phyloP scores from a whole-genome alignment of 1,139 yeast species.

The Hyphopichia pseudoburtonii region DNA sequence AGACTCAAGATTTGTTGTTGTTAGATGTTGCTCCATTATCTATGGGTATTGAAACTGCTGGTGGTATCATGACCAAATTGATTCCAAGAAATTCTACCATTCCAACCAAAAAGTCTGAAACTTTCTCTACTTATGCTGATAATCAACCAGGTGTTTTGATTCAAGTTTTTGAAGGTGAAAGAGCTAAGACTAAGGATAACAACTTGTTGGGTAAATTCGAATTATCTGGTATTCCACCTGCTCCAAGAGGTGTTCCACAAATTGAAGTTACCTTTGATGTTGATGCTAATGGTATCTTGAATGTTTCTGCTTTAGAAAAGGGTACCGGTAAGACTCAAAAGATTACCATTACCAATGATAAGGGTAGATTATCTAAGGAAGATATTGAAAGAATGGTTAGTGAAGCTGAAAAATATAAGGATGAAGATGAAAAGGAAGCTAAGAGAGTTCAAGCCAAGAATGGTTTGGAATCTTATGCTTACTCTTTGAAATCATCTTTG shows the following conservation, averaged over 20 bases:
- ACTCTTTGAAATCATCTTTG: constrained; percentile 82
- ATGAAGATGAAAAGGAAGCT: constrained; percentile 50
- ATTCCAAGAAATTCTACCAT: constrained; percentile 96
- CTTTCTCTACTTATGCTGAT: constrained; percentile 95
- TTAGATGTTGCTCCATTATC: constrained; percentile 94
- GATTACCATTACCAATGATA: constrained; percentile 51
- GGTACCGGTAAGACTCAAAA: constrained; percentile 78
- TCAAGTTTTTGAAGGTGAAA: constrained; percentile 97
- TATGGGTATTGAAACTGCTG: constrained; percentile 94
- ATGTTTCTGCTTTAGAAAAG: constrained; percentile 91
- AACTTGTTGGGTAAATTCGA: constrained; percentile 95
- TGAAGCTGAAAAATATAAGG: constrained; percentile 53
- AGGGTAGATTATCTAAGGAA: constrained; percentile 54
- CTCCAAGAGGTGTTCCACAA: constrained; percentile 98
- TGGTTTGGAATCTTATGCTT: constrained; percentile 89
- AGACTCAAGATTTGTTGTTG: constrained; percentile 80
- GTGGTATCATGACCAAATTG: constrained; percentile 97
- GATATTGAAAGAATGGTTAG: constrained; percentile 52
- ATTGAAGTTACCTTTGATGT: constrained; percentile 93
- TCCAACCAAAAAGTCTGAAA: constrained; percentile 95
- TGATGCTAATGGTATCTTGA: constrained; percentile 94
- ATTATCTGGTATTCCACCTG: constrained; percentile 93
- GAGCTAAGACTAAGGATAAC: constrained; percentile 94
- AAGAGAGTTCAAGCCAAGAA: constrained; percentile 63
- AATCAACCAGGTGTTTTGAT: constrained; percentile 96